phyloP scores from a whole-genome alignment of 2,329 filamentous ascomycete genomes.

The Didymellaceae sp. region DNA sequence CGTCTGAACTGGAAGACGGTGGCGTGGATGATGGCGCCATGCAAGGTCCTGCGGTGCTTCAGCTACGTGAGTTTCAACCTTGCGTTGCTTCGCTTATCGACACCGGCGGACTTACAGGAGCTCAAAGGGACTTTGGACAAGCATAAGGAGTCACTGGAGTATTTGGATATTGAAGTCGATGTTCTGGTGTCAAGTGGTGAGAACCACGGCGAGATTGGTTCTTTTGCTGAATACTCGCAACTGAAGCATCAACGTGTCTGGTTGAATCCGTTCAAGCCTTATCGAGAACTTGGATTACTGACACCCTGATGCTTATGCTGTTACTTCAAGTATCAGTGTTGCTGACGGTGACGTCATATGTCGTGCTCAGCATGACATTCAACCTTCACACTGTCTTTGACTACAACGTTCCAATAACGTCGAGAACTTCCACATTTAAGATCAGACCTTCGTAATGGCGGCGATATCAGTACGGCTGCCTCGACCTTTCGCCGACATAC shows the following conservation, averaged over 20 bases:
- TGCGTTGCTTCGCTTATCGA: slow-evolving; percentile 9
- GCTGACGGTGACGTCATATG: slow-evolving; percentile 14
- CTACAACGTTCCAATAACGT: background rate
- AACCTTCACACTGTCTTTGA: background rate
- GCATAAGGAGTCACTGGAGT: background rate
- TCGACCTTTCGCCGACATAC: slow-evolving; percentile 4
- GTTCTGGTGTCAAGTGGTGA: slow-evolving; percentile 9
- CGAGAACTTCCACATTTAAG: background rate
- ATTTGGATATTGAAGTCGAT: slow-evolving; percentile 16
- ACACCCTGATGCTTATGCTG: background rate
- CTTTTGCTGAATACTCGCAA: slow-evolving; percentile 3
- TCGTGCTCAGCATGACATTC: background rate
- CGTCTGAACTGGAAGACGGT: slow-evolving; percentile 15
- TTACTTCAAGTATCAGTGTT: background rate
- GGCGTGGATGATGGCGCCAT: slow-evolving; percentile 16
- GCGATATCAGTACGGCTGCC: slow-evolving; percentile 1
- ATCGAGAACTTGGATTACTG: slow-evolving; percentile 12
- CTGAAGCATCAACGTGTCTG: slow-evolving; percentile 13
- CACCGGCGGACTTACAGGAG: slow-evolving; percentile 6
- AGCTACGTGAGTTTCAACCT: slow-evolving; percentile 17
- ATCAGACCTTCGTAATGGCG: background rate
- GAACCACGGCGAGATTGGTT: slow-evolving; percentile 10
- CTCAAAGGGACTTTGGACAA: slow-evolving; percentile 1
- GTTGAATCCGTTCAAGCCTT: slow-evolving; percentile 16
- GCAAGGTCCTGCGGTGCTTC: slow-evolving; percentile 8